Conservation (phyloP, 2,329 filamentous ascomycete species). For the Aaosphaeria pasadenensis region DNA sequence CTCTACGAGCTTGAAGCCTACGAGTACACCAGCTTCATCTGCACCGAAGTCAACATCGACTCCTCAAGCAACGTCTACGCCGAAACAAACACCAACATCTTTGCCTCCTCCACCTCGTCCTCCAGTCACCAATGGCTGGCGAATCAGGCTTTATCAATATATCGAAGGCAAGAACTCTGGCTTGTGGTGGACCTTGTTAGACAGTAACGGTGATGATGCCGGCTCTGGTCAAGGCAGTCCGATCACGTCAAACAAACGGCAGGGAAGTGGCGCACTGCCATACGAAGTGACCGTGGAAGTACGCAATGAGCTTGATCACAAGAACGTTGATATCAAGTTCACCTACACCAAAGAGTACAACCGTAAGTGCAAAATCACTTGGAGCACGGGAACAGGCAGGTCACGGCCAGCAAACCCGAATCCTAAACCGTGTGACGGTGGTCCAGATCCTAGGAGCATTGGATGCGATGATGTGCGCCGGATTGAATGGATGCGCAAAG, state of each 20-base stretch:
- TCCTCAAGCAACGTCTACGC: neutral
- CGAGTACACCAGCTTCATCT: neutral
- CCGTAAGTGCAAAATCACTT: no score
- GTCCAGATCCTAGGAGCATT: no score
- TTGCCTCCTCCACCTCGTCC: neutral
- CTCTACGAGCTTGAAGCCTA: neutral
- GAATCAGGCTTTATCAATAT: neutral
- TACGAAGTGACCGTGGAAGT: no score
- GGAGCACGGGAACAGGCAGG: no score
- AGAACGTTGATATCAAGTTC: no score
- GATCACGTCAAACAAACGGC: neutral
- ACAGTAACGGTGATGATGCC: neutral
- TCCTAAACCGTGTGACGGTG: no score
- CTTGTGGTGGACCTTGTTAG: neutral
- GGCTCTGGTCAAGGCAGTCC: neutral
- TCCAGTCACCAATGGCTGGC: neutral
- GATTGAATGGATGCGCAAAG: no score
- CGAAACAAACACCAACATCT: neutral
- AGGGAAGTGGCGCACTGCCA: no score
- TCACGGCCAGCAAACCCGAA: no score
- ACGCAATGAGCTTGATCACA: no score
- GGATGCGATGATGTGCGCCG: no score
- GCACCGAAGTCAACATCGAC: neutral
- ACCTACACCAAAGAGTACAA: no score
- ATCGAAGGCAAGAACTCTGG: neutral